Evolutionary conservation across 176 grass and related monocot genomes (phyloP).

Genomic region (Aegilops bicornis): DNA sequence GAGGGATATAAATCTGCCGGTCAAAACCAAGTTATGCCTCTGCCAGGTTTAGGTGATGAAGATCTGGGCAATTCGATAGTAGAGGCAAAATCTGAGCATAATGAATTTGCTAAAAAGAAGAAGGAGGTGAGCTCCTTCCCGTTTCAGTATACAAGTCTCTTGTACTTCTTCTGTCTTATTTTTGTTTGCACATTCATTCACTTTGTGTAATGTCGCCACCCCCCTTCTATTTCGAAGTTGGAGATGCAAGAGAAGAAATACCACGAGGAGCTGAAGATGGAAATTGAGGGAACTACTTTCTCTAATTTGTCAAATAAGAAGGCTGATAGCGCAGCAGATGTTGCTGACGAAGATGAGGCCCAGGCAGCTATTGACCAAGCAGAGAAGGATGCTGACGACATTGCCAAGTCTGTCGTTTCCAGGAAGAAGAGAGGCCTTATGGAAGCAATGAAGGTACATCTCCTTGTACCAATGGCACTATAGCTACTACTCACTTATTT

Average conservation of each 20-base stretch:
- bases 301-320: conserved; percentile 63
- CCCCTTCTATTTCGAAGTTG: conserved; percentile 50
- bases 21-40: conserved; percentile 72
- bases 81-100: conserved; percentile 58
- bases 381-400: conserved; percentile 33
- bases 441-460: conserved; percentile 73
- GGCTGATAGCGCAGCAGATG: conserved; percentile 30
- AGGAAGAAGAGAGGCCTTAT: conserved; percentile 62
- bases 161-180: not conserved
- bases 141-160: conserved; percentile 6
- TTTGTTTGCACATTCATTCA: not conserved
- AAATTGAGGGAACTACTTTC: conserved; percentile 58
- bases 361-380: conserved; percentile 29
- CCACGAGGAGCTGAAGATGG: conserved; percentile 89
- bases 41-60: conserved; percentile 83
- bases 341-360: conserved; percentile 37
- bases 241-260: conserved; percentile 80
- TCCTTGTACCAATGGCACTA: not conserved
- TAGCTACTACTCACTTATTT: not conserved
- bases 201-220: not conserved
- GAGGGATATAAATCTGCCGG: conserved; percentile 69
- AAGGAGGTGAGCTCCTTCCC: conserved; percentile 45
- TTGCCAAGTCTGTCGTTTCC: conserved; percentile 56
- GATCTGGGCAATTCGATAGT: conserved; percentile 56
- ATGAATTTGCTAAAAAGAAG: conserved; percentile 74